Evolutionary conservation across 2,329 filamentous ascomycete species (phyloP).

Genomic region (Colletotrichum caudatum): DNA sequence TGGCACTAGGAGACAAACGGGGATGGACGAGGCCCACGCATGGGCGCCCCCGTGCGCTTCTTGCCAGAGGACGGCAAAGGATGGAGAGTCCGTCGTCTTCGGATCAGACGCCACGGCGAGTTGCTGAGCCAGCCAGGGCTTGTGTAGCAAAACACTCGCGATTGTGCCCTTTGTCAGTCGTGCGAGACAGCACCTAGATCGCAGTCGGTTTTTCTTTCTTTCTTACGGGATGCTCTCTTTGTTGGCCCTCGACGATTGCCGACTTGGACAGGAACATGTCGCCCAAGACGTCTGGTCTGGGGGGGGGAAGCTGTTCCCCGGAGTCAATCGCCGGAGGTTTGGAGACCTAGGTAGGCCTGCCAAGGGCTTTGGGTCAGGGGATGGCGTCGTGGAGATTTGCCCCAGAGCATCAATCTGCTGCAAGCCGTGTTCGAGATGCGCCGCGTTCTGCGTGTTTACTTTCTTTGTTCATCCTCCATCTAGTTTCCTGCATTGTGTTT

Average conservation of each 20-base stretch:
- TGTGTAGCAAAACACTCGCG: neutral
- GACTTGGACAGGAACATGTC: neutral
- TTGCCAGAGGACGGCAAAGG: constrained; percentile 12
- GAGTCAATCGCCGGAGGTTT: constrained; percentile 27
- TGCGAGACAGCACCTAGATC: constrained; percentile 7
- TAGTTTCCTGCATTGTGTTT: neutral
- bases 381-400: neutral
- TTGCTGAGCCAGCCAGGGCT: constrained; percentile 24
- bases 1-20: constrained; percentile 4
- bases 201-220: constrained; percentile 19
- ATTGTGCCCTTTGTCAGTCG: neutral
- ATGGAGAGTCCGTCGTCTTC: constrained; percentile 33
- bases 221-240: neutral
- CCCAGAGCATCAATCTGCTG: neutral
- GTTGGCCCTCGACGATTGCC: neutral
- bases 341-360: neutral
- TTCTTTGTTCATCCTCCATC: neutral
- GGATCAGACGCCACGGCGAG: constrained; percentile 25
- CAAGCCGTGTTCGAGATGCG: neutral
- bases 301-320: constrained; percentile 6
- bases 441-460: neutral
- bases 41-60: constrained; percentile 14
- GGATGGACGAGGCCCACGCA: constrained; percentile 29
- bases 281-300: neutral
- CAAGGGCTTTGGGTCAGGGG: no score